phyloP scores from a whole-genome alignment of 148 eudicot genomes.

The Rhododendron griersonianum region DNA sequence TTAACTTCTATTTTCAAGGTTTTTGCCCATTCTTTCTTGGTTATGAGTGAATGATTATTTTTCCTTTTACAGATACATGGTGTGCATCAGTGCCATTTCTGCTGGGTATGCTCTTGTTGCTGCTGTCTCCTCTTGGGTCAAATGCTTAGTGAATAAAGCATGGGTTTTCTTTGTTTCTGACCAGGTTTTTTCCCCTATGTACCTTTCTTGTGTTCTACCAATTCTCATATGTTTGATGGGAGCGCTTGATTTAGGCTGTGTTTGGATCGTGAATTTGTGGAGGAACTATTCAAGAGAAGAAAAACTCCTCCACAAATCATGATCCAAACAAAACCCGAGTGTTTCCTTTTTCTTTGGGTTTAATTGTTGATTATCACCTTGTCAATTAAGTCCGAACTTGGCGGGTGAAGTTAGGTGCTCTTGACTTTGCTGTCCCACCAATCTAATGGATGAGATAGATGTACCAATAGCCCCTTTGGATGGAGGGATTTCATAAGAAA shows the following conservation, averaged over 20 bases:
- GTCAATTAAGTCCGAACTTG: neutral
- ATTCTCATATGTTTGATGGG: neutral
- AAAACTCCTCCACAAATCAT: neutral
- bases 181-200: conserved; percentile 44
- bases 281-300: neutral
- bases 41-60: neutral
- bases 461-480: neutral
- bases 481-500: too few relatives aligned
- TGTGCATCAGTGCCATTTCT: conserved; percentile 50
- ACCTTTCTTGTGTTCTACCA: neutral
- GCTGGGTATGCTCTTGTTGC: conserved; percentile 68
- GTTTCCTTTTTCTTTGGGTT: neutral
- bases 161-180: conserved; percentile 80
- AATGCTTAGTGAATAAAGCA: conserved; percentile 35
- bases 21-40: neutral
- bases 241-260: neutral
- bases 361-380: neutral
- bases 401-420: neutral
- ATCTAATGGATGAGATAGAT: neutral
- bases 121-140: conserved; percentile 58
- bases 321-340: neutral
- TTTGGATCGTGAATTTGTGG: neutral
- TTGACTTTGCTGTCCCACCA: neutral
- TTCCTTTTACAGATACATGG: conserved; percentile 58
- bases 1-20: neutral